A percentile compares a stretch with the other conserved stretches of the same genome.
These are phyloP conservation scores for Echites panduratus DNA, from an alignment of 257 asterid species.

Conservation along the genomic window DNA sequence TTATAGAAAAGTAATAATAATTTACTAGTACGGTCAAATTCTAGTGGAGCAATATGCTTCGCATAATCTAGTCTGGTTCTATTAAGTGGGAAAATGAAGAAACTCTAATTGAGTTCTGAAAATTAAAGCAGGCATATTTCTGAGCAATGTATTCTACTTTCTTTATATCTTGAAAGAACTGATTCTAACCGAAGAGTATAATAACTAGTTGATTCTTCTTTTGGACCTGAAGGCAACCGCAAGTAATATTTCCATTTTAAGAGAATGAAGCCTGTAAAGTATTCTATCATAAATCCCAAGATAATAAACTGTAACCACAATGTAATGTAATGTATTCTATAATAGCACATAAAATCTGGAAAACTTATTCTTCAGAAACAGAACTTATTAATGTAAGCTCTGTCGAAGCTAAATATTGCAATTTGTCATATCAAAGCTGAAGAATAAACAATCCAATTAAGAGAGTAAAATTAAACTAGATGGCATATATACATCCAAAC, in stretches of 20 bases:
- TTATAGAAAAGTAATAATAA: not conserved
- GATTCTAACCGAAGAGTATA: not conserved
- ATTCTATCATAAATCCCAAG: not conserved
- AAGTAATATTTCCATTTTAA: too few relatives aligned
- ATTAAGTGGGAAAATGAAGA: not conserved
- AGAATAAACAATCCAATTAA: not conserved
- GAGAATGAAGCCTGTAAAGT: not conserved
- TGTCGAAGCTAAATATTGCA: not conserved
- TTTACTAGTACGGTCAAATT: not conserved
- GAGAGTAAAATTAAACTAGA: not conserved
- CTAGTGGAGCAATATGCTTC: not conserved
- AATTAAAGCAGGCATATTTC: not conserved
- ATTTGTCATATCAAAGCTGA: not conserved
- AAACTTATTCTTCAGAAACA: not conserved
- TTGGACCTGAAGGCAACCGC: not conserved
- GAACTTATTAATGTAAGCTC: not conserved
- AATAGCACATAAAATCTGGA: not conserved
- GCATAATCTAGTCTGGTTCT: not conserved
- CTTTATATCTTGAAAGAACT: not conserved
- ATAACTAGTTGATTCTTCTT: not conserved
- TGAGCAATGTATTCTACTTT: not conserved
- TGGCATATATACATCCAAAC: not conserved
- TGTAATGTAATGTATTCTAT: too few relatives aligned
- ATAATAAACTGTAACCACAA: not conserved
- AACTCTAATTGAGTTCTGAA: not conserved